These are phyloP conservation scores for Cochlearia excelsa DNA, from an alignment of 345 rosid species.

Conservation along the genomic window DNA sequence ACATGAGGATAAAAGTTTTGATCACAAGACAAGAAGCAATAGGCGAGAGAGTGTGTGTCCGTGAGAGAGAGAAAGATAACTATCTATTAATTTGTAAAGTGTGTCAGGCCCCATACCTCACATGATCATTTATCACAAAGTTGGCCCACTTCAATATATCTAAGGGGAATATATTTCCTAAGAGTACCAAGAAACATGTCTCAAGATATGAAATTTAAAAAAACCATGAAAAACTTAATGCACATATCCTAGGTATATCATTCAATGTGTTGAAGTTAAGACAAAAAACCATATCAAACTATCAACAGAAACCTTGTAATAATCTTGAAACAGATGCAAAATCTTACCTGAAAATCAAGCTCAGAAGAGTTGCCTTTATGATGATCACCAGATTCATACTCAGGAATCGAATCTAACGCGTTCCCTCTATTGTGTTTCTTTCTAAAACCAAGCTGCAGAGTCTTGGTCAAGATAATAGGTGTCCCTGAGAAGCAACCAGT, in stretches of 20 bases:
- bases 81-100: conserved; percentile 16
- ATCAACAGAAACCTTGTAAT: background rate
- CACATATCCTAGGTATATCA: conserved; percentile 13
- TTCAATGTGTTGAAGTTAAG: conserved; percentile 14
- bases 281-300: background rate
- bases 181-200: conserved; percentile 21
- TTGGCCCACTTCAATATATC: conserved; percentile 35
- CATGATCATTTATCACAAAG: conserved; percentile 35
- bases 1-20: conserved; percentile 19
- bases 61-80: background rate
- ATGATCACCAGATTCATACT: conserved; percentile 55
- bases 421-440: conserved; percentile 57
- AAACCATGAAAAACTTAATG: conserved; percentile 23
- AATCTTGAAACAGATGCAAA: conserved; percentile 14
- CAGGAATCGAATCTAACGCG: conserved; percentile 71
- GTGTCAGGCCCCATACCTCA: conserved; percentile 33
- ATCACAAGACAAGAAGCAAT: conserved; percentile 24
- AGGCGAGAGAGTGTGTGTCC: conserved; percentile 14
- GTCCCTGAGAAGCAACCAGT: conserved; percentile 73
- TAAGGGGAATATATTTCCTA: conserved; percentile 15
- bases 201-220: conserved; percentile 27
- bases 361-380: conserved; percentile 40
- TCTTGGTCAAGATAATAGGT: conserved; percentile 80
- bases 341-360: conserved; percentile 60
- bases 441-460: conserved; percentile 57